A percentile compares a stretch with the other conserved stretches of the same genome.
These are phyloP conservation scores for Fusarium sublunatum DNA, from an alignment of 2,329 filamentous ascomycete species.

Conservation along the genomic window DNA sequence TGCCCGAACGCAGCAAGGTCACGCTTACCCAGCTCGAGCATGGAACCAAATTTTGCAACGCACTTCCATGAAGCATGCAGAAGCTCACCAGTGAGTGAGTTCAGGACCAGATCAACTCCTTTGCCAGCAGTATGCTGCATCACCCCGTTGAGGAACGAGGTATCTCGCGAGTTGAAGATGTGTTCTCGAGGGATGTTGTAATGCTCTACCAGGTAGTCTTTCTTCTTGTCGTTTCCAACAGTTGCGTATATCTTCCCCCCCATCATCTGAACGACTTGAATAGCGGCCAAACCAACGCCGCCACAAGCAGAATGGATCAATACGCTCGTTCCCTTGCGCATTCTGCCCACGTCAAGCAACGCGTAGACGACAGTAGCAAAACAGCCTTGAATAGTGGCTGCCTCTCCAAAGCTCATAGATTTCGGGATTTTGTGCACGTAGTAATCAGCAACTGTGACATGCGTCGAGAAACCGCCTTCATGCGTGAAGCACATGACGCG, in stretches of 20 bases:
- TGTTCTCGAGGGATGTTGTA: conserved; percentile 47
- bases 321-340: conserved; percentile 50
- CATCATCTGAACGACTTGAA: conserved; percentile 43
- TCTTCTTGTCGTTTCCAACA: conserved; percentile 46
- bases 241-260: conserved; percentile 44
- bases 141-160: conserved; percentile 46
- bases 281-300: conserved; percentile 48
- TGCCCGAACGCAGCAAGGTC: conserved; percentile 40
- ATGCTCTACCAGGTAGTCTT: conserved; percentile 40
- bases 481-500: conserved; percentile 30
- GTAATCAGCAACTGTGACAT: conserved; percentile 9
- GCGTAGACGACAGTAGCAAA: conserved; percentile 48
- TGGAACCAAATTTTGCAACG: conserved; percentile 49
- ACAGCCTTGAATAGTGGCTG: conserved; percentile 49
- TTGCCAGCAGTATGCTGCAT: conserved; percentile 41
- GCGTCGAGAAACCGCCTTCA: conserved; percentile 14
- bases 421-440: conserved; percentile 50
- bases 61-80: conserved; percentile 50
- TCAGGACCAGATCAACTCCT: conserved; percentile 53
- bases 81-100: conserved; percentile 48
- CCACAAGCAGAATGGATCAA: conserved; percentile 52
- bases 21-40: conserved; percentile 52
- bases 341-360: conserved; percentile 33
- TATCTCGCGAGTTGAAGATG: conserved; percentile 48
- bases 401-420: conserved; percentile 49